phyloP scores from a whole-genome alignment of 345 rosid genomes.

The Eucalyptus erythrocorys region DNA sequence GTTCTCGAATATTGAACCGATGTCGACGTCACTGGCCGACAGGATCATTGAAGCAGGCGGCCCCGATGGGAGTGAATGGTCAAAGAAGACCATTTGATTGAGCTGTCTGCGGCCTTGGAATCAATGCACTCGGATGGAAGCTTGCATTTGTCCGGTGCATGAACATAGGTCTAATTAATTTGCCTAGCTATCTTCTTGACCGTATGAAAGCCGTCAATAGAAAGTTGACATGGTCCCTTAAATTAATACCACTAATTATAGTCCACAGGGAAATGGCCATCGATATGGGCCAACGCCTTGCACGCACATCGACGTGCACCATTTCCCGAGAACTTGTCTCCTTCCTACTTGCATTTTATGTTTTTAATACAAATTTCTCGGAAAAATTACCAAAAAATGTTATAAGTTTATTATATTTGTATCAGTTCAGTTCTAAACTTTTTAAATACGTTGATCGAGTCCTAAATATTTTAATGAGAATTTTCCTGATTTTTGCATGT shows the following conservation, averaged over 20 bases:
- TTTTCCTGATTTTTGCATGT: too few species aligned
- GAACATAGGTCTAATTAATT: background rate
- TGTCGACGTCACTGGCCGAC: background rate
- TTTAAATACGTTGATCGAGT: background rate
- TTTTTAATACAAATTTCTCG: too few species aligned
- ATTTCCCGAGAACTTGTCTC: background rate
- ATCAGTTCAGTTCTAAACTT: accelerated
- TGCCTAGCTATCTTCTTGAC: background rate
- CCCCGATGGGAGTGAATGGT: background rate
- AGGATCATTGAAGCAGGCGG: background rate
- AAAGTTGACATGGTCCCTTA: background rate
- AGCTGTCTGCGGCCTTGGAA: background rate
- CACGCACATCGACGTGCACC: background rate
- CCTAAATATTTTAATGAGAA: too few species aligned
- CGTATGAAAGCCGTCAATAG: background rate
- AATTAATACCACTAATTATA: background rate
- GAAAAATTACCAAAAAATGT: too few species aligned
- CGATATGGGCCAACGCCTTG: background rate
- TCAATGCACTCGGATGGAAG: background rate
- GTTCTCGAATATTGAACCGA: background rate
- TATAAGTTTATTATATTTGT: accelerated
- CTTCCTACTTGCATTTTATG: background rate
- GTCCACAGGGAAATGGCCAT: background rate
- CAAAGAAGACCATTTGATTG: background rate
- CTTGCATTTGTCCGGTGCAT: background rate